Conservation (phyloP, 495 filamentous ascomycete species). For the Podospora conica region DNA sequence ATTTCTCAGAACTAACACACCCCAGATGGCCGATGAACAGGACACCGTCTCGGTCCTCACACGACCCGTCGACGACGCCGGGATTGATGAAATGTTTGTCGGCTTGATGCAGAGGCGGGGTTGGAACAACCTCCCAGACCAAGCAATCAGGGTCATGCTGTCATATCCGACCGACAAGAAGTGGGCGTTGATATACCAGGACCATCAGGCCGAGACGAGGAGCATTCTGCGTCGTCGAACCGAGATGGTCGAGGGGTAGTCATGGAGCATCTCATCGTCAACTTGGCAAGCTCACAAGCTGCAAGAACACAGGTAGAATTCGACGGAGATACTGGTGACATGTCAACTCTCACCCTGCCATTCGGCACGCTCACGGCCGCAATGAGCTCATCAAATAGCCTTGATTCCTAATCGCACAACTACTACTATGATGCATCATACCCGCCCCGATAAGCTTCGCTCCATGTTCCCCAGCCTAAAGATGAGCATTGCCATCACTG, state of each 20-base stretch:
- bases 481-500: too few species aligned
- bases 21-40: not conserved
- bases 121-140: not conserved
- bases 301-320: too few species aligned
- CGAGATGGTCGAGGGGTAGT: not conserved
- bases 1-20: not conserved
- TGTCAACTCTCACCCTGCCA: not conserved
- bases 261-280: not conserved
- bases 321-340: not conserved
- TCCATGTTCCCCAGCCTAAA: too few species aligned
- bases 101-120: not conserved
- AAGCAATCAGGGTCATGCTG: not conserved
- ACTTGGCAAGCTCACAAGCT: not conserved
- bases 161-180: not conserved
- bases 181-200: slow-evolving; percentile 1
- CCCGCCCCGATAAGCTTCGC: not conserved
- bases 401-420: not conserved
- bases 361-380: not conserved
- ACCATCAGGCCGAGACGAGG: not conserved
- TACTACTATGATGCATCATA: not conserved
- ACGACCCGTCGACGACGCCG: not conserved
- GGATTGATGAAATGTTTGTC: not conserved
- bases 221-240: not conserved
- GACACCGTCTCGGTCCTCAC: not conserved
- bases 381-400: not conserved